These are phyloP conservation scores for Firmiana major DNA, from an alignment of 345 rosid species.

Conservation along the genomic window DNA sequence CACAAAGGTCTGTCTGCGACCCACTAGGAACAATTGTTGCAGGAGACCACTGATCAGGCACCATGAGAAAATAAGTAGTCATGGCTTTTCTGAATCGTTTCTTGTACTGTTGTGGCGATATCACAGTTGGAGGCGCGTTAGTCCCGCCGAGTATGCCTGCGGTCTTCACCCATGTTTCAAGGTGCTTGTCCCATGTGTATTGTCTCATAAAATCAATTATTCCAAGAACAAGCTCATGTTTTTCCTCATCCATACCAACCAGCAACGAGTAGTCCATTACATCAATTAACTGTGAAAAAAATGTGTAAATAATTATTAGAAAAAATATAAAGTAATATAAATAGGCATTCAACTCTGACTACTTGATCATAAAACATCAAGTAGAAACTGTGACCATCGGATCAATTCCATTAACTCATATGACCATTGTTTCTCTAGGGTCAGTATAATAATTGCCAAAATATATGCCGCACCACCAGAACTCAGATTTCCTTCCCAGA, in stretches of 20 bases:
- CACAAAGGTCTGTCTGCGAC: constrained; percentile 45
- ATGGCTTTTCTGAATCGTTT: constrained; percentile 92
- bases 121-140: constrained; percentile 72
- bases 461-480: not conserved
- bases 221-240: constrained; percentile 76
- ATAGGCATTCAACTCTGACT: not conserved
- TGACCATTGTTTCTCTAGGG: no score
- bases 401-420: not conserved
- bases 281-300: constrained; percentile 64
- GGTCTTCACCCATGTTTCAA: constrained; percentile 90
- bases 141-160: constrained; percentile 83
- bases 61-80: constrained; percentile 90
- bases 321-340: not conserved
- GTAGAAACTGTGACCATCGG: no score
- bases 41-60: constrained; percentile 91
- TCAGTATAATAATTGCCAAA: not conserved
- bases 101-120: constrained; percentile 91
- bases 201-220: constrained; percentile 97
- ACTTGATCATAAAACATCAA: no score
- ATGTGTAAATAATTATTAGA: not conserved
- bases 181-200: constrained; percentile 98
- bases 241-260: constrained; percentile 83
- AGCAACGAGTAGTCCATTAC: constrained; percentile 96
- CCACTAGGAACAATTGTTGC: constrained; percentile 35
- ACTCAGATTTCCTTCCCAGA: no score